Base-by-base conservation (phyloP, 768 basidiomycete species). In the Daedaleopsis sinensis region DNA sequence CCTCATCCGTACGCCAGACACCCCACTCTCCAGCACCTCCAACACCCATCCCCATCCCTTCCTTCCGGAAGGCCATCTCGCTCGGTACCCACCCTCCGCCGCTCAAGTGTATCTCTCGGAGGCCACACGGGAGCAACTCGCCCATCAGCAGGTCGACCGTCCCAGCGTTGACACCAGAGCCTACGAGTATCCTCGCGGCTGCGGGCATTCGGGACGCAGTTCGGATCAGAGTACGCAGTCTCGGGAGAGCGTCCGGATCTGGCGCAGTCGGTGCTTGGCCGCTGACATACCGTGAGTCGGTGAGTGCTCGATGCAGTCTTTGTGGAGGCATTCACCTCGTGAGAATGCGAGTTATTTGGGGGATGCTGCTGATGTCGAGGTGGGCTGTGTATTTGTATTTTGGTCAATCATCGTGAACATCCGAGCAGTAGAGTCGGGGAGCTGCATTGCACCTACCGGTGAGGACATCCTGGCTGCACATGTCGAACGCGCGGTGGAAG, bases 401-500 rank as follows among this genome's bases (percentile, higher is more conserved):
- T n/a, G n/a, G 36, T 52, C 55, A 64, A 39, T 21, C 13, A 21
- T n/a, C 43, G 18, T 55, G 7, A 47, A 4, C 50, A 24, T 21
- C 23, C 12, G 8, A 27, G 12, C 37, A 27, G 18, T 32, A 18
- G 48, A 35, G 9, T 24, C 13, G 13, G 38, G 19, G 47, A n/a
- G 48, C 18, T n/a, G 38, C n/a, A n/a, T n/a, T n/a, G 44, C 5
- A 47, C 27, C 48, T 35, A 86, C 90, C 88, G 73, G 81, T 76
- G 44, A 78, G 73, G 3, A 81, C 68, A 65, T 88, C 79, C 52
- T 72, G 71, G 15, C 84, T 82, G 12, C 49, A 39, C 88, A 93
- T 85, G 66, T 93, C 91, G 63, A 92, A 87, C 35, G 90, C 91
- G 57, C 90, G 78, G 68, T 92, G 90, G 71, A 92, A 91, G 65